Conservation (phyloP, 108 stramenopile species). For the Conticribra weissflogii region DNA sequence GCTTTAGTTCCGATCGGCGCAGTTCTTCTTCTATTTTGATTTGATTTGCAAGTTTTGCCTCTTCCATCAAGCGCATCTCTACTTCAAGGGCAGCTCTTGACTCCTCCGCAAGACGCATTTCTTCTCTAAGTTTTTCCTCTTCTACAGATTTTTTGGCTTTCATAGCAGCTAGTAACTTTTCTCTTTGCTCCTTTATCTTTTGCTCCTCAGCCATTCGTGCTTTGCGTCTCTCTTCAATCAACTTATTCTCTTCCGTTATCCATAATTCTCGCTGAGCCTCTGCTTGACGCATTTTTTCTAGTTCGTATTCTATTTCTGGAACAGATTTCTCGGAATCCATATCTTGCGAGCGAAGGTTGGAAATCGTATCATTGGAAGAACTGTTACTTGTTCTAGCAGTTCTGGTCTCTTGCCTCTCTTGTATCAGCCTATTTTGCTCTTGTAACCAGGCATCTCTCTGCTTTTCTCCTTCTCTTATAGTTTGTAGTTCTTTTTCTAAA, state of each 20-base stretch:
- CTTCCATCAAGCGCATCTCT: neutral
- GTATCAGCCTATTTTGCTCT: slow-evolving; percentile 20
- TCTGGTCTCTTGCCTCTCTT: slow-evolving; percentile 13
- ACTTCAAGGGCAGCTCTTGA: too few species aligned
- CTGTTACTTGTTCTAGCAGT: too few species aligned
- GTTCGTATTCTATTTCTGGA: neutral
- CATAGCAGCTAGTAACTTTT: slow-evolving; percentile 1
- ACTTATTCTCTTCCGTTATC: slow-evolving; percentile 18
- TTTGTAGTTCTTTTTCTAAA: neutral
- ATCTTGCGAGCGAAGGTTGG: too few species aligned
- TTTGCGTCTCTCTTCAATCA: slow-evolving; percentile 26
- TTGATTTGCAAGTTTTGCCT: neutral
- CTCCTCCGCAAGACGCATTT: neutral
- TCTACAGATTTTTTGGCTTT: slow-evolving; percentile 5
- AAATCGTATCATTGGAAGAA: too few species aligned
- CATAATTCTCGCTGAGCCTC: neutral
- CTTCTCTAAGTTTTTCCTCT: neutral
- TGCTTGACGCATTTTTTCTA: neutral
- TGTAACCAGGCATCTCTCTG: slow-evolving; percentile 1
- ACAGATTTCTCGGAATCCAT: neutral
- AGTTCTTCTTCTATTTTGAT: too few species aligned
- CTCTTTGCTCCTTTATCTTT: slow-evolving; percentile 6
- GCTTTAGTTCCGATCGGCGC: too few species aligned
- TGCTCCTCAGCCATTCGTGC: slow-evolving; percentile 2
- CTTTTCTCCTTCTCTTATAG: neutral